Base-by-base conservation (phyloP, 371 early-diverging fungal species). In the Rhizomucor pusillus region DNA sequence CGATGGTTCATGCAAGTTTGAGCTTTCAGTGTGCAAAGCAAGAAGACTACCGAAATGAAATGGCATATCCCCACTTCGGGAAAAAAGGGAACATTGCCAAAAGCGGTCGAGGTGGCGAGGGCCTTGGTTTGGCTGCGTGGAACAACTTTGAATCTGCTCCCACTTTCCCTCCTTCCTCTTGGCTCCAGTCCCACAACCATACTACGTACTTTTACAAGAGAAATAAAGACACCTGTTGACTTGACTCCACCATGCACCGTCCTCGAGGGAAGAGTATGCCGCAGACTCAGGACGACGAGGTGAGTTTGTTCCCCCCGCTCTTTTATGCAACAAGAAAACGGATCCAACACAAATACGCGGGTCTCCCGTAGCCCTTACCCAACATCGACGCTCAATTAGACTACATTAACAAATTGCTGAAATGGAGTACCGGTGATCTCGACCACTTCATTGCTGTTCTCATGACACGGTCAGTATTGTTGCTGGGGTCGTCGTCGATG, bases 381-480 rank as follows among this genome's bases (percentile, higher is more conserved):
- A 56, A 48, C 49, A 56, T 56, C 41, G 56, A 56, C 19, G 56
- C 56, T 18, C 56, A 56, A 20, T 41, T 56, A 25, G 56, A 56
- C 24, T 56, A 48, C 39, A 44, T 56, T 44, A 56, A 56, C 44
- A 56, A 56, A 12, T 19, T 56, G 7, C 37, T 56, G 41, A 56
- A 48, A 41, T 56, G 56, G 56, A 56, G 48, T 24, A 39, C 25
- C 12, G 39, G 39, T 2, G 56, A 56, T 43, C 39, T 56, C 29
- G 56, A 56, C 29, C 56, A 47, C 25, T 56, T 47, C 49, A 56
- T 56, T 34, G 6, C 43, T 16, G 20, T 56, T 39, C 35, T 56
- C 5, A 56, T 47, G 37, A 25, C 47, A 24, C 56, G 56, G 56
- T 56, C 5, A 14, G 41, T 19, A 5, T 29, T 29, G 29, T 29